These are phyloP conservation scores for Solanum etuberosum DNA, from an alignment of 257 asterid species.

Conservation along the genomic window DNA sequence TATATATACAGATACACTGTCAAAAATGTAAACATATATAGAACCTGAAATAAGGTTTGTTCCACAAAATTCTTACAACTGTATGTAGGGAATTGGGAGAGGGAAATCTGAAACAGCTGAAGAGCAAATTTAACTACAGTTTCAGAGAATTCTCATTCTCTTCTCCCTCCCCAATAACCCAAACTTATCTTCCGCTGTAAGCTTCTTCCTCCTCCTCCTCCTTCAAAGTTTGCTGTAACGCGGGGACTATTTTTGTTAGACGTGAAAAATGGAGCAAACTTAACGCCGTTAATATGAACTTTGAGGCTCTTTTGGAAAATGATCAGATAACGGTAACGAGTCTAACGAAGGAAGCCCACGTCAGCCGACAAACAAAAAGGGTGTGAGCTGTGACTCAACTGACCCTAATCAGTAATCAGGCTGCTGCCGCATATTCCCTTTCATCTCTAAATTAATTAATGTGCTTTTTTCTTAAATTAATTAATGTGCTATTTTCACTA, in stretches of 20 bases:
- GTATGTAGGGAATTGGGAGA: not conserved
- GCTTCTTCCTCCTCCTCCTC: not conserved
- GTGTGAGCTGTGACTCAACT: not conserved
- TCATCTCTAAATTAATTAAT: not conserved
- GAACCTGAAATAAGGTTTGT: not conserved
- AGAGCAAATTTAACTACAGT: not conserved
- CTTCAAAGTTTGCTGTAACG: not conserved
- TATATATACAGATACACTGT: not conserved
- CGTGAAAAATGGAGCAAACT: not conserved
- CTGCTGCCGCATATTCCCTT: not conserved
- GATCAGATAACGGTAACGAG: not conserved
- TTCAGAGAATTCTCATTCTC: not conserved
- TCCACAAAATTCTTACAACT: not conserved
- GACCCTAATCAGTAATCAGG: not conserved
- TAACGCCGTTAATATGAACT: not conserved
- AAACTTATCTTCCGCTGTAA: not conserved
- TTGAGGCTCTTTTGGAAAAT: not conserved
- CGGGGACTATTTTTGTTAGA: not conserved
- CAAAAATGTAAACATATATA: not conserved
- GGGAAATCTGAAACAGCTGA: not conserved
- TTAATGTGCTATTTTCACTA: not conserved
- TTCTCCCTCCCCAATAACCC: not conserved
- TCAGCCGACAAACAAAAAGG: not conserved
- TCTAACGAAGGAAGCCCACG: not conserved
- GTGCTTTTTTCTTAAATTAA: not conserved